Conservation (phyloP, 352 stramenopile genomes). For the Phytopythium litorale region DNA sequence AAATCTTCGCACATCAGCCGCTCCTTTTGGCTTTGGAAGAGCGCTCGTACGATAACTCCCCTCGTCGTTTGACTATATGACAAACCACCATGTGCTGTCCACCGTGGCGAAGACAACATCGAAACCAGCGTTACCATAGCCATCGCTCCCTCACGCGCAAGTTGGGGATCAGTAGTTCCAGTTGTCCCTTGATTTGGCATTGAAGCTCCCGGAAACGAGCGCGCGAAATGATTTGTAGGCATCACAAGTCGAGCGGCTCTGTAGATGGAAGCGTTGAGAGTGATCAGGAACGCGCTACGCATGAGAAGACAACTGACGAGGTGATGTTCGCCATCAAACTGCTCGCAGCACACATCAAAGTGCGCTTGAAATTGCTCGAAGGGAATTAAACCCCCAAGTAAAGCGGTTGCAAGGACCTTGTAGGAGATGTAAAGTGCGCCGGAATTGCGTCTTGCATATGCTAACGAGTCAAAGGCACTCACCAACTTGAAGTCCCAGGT, state of each 20-base stretch:
- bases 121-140: background rate
- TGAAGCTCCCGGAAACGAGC: background rate
- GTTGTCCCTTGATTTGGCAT: background rate
- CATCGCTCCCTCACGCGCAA: background rate
- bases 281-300: background rate
- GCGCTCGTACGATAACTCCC: conserved; percentile 1
- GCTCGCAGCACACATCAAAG: background rate
- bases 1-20: conserved; percentile 28
- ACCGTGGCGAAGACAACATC: background rate
- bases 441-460: background rate
- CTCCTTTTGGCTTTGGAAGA: conserved; percentile 42
- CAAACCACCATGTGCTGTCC: background rate
- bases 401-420: background rate
- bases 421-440: background rate
- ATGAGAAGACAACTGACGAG: background rate
- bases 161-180: background rate
- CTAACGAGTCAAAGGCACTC: background rate
- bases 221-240: background rate
- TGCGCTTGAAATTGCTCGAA: background rate
- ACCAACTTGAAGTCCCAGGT: background rate
- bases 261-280: background rate
- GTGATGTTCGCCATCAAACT: background rate
- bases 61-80: background rate
- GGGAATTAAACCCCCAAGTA: background rate
- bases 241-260: background rate